Conservation (phyloP, 225 moss, liverwort and hornwort species). For the Neckera pumila region DNA sequence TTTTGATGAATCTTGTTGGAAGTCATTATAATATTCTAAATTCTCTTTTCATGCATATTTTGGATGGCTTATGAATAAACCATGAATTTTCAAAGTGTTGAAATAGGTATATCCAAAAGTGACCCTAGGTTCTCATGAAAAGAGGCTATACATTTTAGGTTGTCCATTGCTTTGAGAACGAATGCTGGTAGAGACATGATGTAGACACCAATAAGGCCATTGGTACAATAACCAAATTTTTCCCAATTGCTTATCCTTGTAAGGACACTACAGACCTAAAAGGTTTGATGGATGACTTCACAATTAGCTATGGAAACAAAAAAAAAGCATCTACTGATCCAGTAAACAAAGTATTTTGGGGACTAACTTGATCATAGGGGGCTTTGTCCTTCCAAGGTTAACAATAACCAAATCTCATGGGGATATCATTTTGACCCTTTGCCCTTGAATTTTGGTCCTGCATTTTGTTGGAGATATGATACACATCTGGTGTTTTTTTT, state of each 20-base stretch:
- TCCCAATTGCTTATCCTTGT: neutral
- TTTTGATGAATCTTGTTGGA: neutral
- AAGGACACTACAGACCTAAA: accelerated
- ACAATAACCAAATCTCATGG: neutral
- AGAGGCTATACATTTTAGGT: neutral
- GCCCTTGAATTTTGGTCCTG: neutral
- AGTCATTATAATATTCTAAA: neutral
- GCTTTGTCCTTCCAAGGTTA: neutral
- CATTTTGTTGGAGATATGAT: neutral
- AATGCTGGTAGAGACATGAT: accelerated
- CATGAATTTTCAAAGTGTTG: neutral
- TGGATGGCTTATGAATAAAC: neutral
- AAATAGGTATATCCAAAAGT: neutral
- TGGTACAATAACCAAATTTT: neutral
- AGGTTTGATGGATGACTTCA: neutral
- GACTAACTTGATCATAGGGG: neutral
- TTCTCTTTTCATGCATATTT: neutral
- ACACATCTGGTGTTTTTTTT: too few relatives aligned
- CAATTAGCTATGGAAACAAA: neutral
- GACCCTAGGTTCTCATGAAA: neutral
- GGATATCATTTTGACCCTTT: neutral
- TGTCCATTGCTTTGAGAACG: neutral
- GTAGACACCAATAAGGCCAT: too few relatives aligned
- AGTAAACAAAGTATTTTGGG: neutral
- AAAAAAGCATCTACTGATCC: neutral